Evolutionary conservation across 805 yeast species (phyloP).

Genomic region (Kodamaea neixiangensis): DNA sequence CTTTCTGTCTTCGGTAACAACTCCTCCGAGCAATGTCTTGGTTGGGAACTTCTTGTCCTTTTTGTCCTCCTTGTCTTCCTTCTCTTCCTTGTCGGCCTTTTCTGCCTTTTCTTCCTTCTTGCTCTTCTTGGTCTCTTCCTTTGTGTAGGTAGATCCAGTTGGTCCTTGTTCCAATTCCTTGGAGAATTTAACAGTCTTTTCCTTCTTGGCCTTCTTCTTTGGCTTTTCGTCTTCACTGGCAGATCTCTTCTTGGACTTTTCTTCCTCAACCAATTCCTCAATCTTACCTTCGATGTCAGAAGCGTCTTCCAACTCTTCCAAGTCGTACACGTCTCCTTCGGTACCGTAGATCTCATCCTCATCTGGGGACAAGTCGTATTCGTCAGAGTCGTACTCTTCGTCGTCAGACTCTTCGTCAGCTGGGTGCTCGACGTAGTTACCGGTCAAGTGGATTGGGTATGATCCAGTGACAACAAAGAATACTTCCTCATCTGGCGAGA

Average conservation of each 20-base stretch:
- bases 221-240: slow-evolving; percentile 35
- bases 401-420: slow-evolving; percentile 66
- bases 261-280: slow-evolving; percentile 71
- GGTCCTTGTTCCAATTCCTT: slow-evolving; percentile 95
- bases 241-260: slow-evolving; percentile 42
- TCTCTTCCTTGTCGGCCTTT: slow-evolving; percentile 16
- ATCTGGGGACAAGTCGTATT: slow-evolving; percentile 72
- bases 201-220: slow-evolving; percentile 34
- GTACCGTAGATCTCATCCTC: slow-evolving; percentile 60
- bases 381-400: slow-evolving; percentile 53
- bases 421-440: slow-evolving; percentile 97
- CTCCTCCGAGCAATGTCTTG: slow-evolving; percentile 89
- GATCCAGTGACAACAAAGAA: slow-evolving; percentile 95
- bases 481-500: slow-evolving; percentile 92
- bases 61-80: slow-evolving; percentile 19
- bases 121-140: slow-evolving; percentile 21
- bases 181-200: slow-evolving; percentile 79
- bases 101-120: slow-evolving; percentile 22
- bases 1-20: slow-evolving; percentile 88
- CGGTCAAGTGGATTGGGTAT: slow-evolving; percentile 86
- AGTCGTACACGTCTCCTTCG: slow-evolving; percentile 54
- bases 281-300: slow-evolving; percentile 73
- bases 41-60: slow-evolving; percentile 58
- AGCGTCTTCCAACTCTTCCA: slow-evolving; percentile 66
- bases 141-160: slow-evolving; percentile 49